These are phyloP conservation scores for Colletotrichum gloeosporioides DNA, from an alignment of 2,329 filamentous ascomycete genomes.

Conservation along the genomic window DNA sequence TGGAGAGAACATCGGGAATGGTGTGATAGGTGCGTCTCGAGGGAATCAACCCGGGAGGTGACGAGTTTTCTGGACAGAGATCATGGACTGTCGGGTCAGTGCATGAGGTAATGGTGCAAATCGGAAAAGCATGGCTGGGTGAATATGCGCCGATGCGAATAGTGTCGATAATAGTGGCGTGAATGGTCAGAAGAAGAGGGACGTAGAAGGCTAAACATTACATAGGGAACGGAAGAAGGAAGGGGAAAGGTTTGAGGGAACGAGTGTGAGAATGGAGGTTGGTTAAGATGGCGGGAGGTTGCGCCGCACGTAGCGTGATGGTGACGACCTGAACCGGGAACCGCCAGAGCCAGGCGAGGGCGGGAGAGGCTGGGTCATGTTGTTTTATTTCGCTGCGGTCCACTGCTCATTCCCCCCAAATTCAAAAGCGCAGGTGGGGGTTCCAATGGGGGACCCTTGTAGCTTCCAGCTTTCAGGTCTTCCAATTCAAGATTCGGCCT, in stretches of 20 bases:
- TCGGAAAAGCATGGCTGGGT: constrained; percentile 24
- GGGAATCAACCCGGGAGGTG: constrained; percentile 23
- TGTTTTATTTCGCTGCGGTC: constrained; percentile 7
- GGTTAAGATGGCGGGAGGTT: constrained; percentile 11
- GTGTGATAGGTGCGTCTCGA: constrained; percentile 8
- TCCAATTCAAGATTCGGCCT: neutral
- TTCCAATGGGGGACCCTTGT: constrained; percentile 1
- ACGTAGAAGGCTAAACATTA: constrained; percentile 9
- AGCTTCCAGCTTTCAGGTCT: neutral
- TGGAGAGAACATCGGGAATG: constrained; percentile 41
- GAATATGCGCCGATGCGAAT: neutral
- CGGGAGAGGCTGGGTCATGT: constrained; percentile 13
- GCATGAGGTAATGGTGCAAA: constrained; percentile 27
- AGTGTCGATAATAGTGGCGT: neutral
- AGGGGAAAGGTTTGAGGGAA: neutral
- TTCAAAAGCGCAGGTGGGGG: constrained; percentile 12
- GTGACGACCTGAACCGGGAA: constrained; percentile 1
- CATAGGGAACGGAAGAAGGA: constrained; percentile 7
- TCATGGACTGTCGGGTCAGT: constrained; percentile 18
- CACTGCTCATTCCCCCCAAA: neutral
- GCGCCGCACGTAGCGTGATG: neutral
- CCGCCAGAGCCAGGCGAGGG: neutral
- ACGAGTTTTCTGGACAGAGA: constrained; percentile 13
- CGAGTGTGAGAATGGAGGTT: constrained; percentile 3
- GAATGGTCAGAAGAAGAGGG: neutral